Evolutionary conservation across 1,284 basidiomycete genomes (phyloP), one percentile per base, ranked within the genome.

Genomic region (Pseudozyma pruni): DNA sequence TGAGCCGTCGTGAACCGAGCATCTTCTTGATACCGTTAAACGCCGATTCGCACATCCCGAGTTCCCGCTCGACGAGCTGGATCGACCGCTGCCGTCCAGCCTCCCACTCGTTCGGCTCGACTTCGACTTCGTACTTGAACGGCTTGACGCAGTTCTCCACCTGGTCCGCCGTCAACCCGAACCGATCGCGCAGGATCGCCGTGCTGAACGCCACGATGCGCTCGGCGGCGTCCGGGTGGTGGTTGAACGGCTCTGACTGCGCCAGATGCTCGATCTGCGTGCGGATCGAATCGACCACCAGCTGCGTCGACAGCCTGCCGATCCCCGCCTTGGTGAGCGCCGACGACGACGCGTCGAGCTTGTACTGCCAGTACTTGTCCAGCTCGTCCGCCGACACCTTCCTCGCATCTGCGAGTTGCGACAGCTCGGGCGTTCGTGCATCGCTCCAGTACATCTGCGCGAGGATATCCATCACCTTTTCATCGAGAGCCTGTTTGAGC

Each of bases 61-160:
- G 85, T 86, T 98, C 96, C 70, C 89, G 88, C 83, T 92, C 89
- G 74, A 96, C 91, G 71, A 94, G 85, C 43, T 87, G 87, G 50
- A 94, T 86, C 0, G 93, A 89, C 47, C 89, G 86, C 66, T 86
- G 86, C 32, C 94, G 86, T 0, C 95, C 95, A 3, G 86, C 80
- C 75, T 93, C 92, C 96, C 96, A 99, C 82, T 98, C 94, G 37
- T 89, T 86, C 11, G 87, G 87, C 70, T 96, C 92, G 6, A 87
- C 83, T 68, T 87, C 86, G 16, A 94, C 88, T 77, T 94, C 93
- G 82, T 97, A 97, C 86, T 98, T 98, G 88, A 90, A 98, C 29
- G 96, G 96, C 85, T 98, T 99, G 86, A 99, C 96, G 83, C 93
- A 96, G 84, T 98, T 99, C 86, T 99, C 96, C 8, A 99, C 96